Evolutionary conservation across 352 stramenopile species (phyloP).

Genomic region (Pythium phragmiticola): DNA sequence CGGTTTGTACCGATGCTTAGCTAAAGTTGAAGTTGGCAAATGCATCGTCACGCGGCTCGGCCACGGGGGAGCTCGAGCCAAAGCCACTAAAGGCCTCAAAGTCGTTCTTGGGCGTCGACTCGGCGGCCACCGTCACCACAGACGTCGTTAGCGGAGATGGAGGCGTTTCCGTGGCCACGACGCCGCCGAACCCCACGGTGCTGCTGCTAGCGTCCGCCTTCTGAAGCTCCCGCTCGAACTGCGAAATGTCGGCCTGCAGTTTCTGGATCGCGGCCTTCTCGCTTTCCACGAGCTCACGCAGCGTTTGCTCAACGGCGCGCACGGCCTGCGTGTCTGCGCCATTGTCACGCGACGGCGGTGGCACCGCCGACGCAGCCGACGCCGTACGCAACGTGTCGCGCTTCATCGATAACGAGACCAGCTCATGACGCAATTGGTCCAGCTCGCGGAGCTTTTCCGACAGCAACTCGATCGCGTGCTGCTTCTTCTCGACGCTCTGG

Average conservation of each 20-base stretch:
- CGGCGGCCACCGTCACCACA: background rate
- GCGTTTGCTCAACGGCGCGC: constrained; percentile 42
- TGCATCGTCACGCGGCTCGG: background rate
- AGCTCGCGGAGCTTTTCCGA: constrained; percentile 65
- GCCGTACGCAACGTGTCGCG: constrained; percentile 49
- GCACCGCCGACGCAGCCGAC: constrained; percentile 14
- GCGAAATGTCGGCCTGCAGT: constrained; percentile 49
- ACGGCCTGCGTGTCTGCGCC: constrained; percentile 36
- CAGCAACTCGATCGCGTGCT: constrained; percentile 58
- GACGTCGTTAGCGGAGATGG: constrained; percentile 1
- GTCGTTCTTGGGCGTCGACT: constrained; percentile 25
- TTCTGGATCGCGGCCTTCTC: constrained; percentile 56
- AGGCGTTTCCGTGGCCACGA: constrained; percentile 2
- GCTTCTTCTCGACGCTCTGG: constrained; percentile 55
- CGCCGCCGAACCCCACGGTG: background rate
- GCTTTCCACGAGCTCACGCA: constrained; percentile 53
- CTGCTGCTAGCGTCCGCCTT: constrained; percentile 16
- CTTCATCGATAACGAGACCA: constrained; percentile 68
- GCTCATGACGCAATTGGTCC: constrained; percentile 69
- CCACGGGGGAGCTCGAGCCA: constrained; percentile 25
- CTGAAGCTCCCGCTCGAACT: constrained; percentile 52
- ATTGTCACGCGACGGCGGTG: constrained; percentile 14
- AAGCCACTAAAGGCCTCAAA: constrained; percentile 34
- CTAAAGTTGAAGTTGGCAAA: constrained; percentile 28
- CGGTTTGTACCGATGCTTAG: constrained; percentile 18